Evolutionary conservation across 2,329 filamentous ascomycete species (phyloP), one percentile per base, ranked within the genome.

Genomic region (Ophiostoma populinum): DNA sequence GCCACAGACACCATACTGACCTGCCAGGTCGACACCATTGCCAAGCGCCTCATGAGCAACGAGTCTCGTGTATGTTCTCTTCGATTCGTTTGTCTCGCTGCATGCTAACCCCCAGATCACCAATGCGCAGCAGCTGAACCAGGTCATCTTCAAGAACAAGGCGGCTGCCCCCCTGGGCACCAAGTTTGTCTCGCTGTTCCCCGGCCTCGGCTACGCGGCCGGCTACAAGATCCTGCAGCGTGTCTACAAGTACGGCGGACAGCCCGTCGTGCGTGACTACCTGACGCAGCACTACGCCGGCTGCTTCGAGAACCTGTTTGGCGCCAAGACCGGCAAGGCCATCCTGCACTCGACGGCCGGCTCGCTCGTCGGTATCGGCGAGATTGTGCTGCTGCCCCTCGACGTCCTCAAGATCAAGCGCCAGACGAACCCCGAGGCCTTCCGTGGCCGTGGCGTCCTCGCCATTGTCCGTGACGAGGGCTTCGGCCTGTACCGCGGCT

Each of bases 331-430:
- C 24, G 90, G 90, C 57, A 95, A 98, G 68, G 87, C 90, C 11
- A 85, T 98, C 49, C 80, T 98, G 80, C 83, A 93, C 62, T 93
- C 90, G 16, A 92, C 83, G 34, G 90, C 90, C 43, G 90, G 90
- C 64, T 87, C 81, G 61, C 54, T 98, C 51, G 92, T 98, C 51
- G 90, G 90, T 49, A 93, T 98, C 49, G 90, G 90, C 52, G 90
- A 98, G 63, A 92, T 98, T 45, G 72, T 98, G 40, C 72, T 98
- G 20, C 71, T 98, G 26, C 90, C 90, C 27, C 73, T 98, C 41
- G 90, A 98, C 49, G 87, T 98, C 25, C 71, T 98, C 43, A 98
- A 98, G 72, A 98, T 98, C 65, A 98, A 98, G 72, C 77, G 90
- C 50, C 90, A 98, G 65, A 98, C 90, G 46, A 98, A 98, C 67